phyloP scores from a whole-genome alignment of 805 yeast species.

The Yamadazyma olivae region DNA sequence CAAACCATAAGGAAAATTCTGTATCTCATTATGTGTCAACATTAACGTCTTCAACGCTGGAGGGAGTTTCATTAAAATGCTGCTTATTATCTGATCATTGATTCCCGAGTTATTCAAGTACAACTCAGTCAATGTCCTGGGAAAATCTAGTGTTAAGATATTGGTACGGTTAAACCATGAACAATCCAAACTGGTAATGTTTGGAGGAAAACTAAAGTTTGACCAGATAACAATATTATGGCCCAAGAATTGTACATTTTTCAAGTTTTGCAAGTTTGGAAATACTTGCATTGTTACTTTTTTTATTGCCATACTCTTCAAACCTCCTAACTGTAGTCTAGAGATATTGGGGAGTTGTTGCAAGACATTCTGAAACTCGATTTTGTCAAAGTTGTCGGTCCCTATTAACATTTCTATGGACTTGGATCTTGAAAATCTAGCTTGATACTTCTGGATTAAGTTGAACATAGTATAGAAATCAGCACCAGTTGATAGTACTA shows the following conservation, averaged over 20 bases:
- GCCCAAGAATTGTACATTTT: constrained; percentile 30
- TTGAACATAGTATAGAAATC: constrained; percentile 27
- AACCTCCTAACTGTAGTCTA: constrained; percentile 27
- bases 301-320: constrained; percentile 15
- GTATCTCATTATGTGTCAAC: constrained; percentile 30
- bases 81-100: constrained; percentile 2
- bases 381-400: constrained; percentile 16
- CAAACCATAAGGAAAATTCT: constrained; percentile 8
- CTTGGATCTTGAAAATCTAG: constrained; percentile 12
- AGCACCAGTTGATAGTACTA: constrained; percentile 27
- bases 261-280: constrained; percentile 13
- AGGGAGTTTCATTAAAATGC: constrained; percentile 16
- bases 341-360: constrained; percentile 20
- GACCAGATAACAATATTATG: constrained; percentile 31
- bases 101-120: constrained; percentile 27
- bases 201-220: constrained; percentile 21
- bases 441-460: constrained; percentile 19
- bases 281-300: constrained; percentile 6
- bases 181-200: constrained; percentile 26
- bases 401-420: constrained; percentile 29
- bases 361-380: constrained; percentile 17
- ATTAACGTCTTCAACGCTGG: constrained; percentile 24
- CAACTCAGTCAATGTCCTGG: constrained; percentile 20
- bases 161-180: constrained; percentile 31
- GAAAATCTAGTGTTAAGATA: constrained; percentile 21